A percentile compares a stretch with the other conserved stretches of the same genome.
Evolutionary conservation across 2,329 filamentous ascomycete species (phyloP).

Genomic region (Hymenoscyphus linearis): DNA sequence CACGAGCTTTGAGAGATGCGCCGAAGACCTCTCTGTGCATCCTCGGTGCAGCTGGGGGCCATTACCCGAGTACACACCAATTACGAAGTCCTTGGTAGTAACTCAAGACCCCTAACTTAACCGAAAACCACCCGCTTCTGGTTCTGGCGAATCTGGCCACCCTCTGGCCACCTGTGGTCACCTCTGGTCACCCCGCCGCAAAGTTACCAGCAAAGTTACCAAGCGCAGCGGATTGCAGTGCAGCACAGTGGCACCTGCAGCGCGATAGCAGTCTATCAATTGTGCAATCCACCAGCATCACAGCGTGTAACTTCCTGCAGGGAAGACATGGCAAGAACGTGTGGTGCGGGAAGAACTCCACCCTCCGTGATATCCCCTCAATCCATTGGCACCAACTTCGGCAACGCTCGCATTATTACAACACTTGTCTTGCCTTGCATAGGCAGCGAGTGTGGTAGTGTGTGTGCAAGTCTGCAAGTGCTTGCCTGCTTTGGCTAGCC

Average conservation of each 20-base stretch:
- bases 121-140: background rate
- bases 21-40: slow-evolving; percentile 1
- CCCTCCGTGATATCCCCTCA: background rate
- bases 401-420: background rate
- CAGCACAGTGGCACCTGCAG: slow-evolving; percentile 24
- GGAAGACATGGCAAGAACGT: slow-evolving; percentile 15
- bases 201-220: slow-evolving; percentile 20
- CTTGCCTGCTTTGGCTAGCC: background rate
- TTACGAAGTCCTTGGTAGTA: no score
- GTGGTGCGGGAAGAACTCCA: background rate
- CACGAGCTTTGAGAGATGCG: background rate
- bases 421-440: background rate
- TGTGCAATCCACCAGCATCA: slow-evolving; percentile 9
- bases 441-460: no score
- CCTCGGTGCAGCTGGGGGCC: background rate
- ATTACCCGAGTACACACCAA: background rate
- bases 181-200: slow-evolving; percentile 8
- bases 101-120: no score
- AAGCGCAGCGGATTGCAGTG: slow-evolving; percentile 14
- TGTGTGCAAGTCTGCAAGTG: background rate
- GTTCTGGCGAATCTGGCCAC: no score
- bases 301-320: slow-evolving; percentile 11
- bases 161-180: no score
- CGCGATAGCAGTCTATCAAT: slow-evolving; percentile 18
- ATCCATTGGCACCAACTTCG: background rate